Conservation (phyloP, 345 rosid species). For the Populus ilicifolia region DNA sequence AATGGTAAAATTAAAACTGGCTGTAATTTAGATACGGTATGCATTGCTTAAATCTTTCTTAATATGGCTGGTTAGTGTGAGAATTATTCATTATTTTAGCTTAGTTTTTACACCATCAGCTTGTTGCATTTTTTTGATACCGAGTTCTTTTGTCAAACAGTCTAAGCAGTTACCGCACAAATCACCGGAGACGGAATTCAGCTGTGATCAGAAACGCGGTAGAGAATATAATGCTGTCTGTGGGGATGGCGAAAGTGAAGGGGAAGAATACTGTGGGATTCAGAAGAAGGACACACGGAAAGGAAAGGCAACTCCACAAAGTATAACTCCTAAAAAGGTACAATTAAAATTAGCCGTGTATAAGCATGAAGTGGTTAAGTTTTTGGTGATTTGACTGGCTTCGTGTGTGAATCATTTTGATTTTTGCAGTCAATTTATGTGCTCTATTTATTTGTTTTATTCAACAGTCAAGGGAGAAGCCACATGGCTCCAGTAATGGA, state of each 20-base stretch:
- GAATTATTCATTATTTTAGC: neutral
- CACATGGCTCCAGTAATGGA: conserved; percentile 32
- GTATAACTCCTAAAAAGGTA: conserved; percentile 52
- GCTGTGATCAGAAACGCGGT: conserved; percentile 27
- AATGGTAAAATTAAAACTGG: conserved; percentile 39
- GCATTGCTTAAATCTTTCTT: neutral
- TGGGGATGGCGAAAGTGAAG: conserved; percentile 41
- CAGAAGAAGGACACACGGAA: conserved; percentile 52
- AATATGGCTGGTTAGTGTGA: neutral
- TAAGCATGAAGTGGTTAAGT: neutral
- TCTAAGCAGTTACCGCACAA: conserved; percentile 57
- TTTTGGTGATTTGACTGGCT: neutral
- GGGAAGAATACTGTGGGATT: conserved; percentile 31
- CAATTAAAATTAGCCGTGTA: neutral
- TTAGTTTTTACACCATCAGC: neutral
- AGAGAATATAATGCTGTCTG: conserved; percentile 17
- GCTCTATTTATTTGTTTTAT: neutral
- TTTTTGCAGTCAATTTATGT: neutral
- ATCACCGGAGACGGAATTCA: conserved; percentile 33
- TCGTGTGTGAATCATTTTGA: neutral
- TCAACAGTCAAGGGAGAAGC: conserved; percentile 37
- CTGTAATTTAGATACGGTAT: neutral
- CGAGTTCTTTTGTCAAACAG: conserved; percentile 30
- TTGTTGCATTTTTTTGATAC: too few relatives aligned
- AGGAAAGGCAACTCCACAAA: conserved; percentile 42